Evolutionary conservation across 257 asterid species (phyloP), one percentile per base, ranked within the genome.

Genomic region (Primulina tabacum): DNA sequence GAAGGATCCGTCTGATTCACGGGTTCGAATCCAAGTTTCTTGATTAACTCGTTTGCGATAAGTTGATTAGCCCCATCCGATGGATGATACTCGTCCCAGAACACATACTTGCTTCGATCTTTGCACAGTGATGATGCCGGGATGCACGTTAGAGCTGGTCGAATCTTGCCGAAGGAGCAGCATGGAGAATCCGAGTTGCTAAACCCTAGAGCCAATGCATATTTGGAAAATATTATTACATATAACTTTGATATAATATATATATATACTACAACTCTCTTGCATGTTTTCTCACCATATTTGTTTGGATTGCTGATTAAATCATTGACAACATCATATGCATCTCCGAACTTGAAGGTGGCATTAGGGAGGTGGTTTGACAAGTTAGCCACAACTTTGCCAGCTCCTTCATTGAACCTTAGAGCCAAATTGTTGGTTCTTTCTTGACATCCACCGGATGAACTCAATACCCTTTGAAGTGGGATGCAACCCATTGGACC

Each of bases 401-500:
- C 67, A 4, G 89, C n/a, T 70, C 74, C 87, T 72, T 80, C 67
- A 59, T 90, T 92, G 83, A 85, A 92, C 50, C 72, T 75, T 0
- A 76, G 83, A 32, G 97, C 97, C 37, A 92, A 78, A 3, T 69
- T 81, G 80, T 90, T 92, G 0, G 98, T 90, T 76, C 72, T 85
- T 6, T 86, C 95, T 8, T 92, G 98, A 66, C 98, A 92, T 1
- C 18, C 85, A 20, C 93, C 88, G 0, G 90, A 80, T 12, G 82
- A 16, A 64, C 93, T 87, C 62, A 92, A 33, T 30, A 90, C 92
- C 59, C 98, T 82, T 78, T 92, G 98, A 16, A 92, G 93, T 7
- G 98, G 98, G 61, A 92, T 92, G 80, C 98, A 92, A 0, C 98
- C 98, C 96, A 92, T 90, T 29, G 98, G 96, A 21, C 98, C 98